These are phyloP conservation scores for Boletales sp. DNA, from an alignment of 768 basidiomycete genomes.

Conservation along the genomic window DNA sequence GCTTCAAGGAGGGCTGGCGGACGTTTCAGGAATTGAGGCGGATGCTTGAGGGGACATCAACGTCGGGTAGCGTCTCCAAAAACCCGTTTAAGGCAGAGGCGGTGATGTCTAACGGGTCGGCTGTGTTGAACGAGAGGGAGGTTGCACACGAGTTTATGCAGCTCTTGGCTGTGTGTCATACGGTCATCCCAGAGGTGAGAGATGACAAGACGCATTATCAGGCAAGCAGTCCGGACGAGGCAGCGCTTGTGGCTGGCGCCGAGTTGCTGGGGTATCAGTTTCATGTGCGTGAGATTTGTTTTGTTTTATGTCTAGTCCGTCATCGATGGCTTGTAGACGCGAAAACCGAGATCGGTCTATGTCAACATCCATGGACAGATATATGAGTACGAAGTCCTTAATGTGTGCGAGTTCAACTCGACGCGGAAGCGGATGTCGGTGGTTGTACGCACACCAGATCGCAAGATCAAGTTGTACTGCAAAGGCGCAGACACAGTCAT, in stretches of 20 bases:
- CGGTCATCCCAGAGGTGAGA: constrained; percentile 91
- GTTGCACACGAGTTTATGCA: constrained; percentile 72
- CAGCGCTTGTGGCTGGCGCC: constrained; percentile 91
- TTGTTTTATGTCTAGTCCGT: not conserved
- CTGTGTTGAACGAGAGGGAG: constrained; percentile 37
- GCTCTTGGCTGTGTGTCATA: constrained; percentile 92
- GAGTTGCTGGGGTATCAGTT: constrained; percentile 91
- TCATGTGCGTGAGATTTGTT: constrained; percentile 56
- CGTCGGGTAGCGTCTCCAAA: constrained; percentile 20
- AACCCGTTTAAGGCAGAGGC: constrained; percentile 55
- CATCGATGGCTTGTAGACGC: constrained; percentile 50
- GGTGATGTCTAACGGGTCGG: not conserved
- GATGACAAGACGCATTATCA: constrained; percentile 92
- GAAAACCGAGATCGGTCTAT: constrained; percentile 95
- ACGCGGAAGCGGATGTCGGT: constrained; percentile 98
- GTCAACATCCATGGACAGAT: constrained; percentile 70
- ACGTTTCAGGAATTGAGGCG: constrained; percentile 74
- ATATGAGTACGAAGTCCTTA: constrained; percentile 86
- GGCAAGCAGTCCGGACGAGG: constrained; percentile 97
- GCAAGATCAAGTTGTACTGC: constrained; percentile 90
- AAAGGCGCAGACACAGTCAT: constrained; percentile 99
- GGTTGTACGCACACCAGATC: constrained; percentile 80
- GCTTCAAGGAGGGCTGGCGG: constrained; percentile 56
- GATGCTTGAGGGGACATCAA: constrained; percentile 42
- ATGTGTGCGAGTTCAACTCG: constrained; percentile 99